Percentiles rank a stretch among this genome's conserved stretches.
These are phyloP conservation scores for Entamoeba histolytica DNA, from an alignment of 208 protist genomes.

Conservation along the genomic window DNA sequence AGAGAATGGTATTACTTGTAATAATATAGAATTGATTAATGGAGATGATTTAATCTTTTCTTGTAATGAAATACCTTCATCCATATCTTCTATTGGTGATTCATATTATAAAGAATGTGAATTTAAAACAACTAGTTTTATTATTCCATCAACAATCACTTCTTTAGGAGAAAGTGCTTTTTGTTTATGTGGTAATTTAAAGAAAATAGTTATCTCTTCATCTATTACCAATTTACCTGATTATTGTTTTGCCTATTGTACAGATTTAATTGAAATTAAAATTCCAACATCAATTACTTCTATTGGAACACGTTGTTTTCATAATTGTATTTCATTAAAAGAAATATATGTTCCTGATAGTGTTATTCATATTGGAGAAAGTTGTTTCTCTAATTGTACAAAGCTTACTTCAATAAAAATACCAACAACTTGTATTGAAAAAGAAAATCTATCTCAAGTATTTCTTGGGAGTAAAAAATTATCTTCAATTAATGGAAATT, in stretches of 20 bases:
- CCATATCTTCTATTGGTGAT: not conserved
- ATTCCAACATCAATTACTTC: not conserved
- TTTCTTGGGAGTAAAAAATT: not conserved
- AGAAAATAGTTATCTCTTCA: not conserved
- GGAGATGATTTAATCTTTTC: not conserved
- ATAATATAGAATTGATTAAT: not conserved
- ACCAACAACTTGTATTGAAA: not conserved
- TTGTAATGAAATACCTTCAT: not conserved
- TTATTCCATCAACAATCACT: not conserved
- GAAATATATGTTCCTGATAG: not conserved
- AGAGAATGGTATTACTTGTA: not conserved
- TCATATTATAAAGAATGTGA: not conserved
- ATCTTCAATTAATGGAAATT: not conserved
- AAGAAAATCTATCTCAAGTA: not conserved
- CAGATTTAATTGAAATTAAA: not conserved
- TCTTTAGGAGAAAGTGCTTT: not conserved
- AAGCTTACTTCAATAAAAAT: not conserved
- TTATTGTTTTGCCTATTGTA: not conserved
- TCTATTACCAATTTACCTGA: not conserved
- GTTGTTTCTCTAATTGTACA: not conserved
- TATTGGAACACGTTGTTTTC: not conserved
- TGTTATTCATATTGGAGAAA: not conserved
- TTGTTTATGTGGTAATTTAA: not conserved
- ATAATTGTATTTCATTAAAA: not conserved
- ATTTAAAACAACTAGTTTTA: not conserved